These are phyloP conservation scores for Lolium multiflorum DNA, from an alignment of 176 grass and related monocot species.

Conservation along the genomic window DNA sequence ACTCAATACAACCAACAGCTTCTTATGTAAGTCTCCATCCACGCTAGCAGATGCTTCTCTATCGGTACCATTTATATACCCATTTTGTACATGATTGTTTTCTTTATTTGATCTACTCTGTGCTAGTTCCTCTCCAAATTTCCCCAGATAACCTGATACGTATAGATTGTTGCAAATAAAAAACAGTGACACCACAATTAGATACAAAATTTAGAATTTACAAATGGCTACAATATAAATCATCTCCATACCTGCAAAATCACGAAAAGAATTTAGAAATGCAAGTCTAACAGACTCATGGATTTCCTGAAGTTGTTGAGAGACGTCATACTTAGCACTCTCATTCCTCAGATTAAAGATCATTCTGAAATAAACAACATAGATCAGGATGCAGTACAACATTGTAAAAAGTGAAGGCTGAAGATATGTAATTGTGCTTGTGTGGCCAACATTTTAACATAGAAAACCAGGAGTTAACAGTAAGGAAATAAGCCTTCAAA, in stretches of 20 bases:
- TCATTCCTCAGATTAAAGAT: conserved; percentile 87
- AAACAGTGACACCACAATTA: conserved; percentile 31
- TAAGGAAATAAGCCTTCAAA: conserved; percentile 32
- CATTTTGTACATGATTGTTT: conserved; percentile 82
- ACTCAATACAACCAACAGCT: conserved; percentile 93
- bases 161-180: conserved; percentile 41
- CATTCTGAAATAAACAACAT: conserved; percentile 72
- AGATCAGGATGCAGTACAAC: conserved; percentile 29
- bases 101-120: conserved; percentile 84
- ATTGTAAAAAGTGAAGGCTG: conserved; percentile 12
- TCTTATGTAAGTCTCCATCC: conserved; percentile 70
- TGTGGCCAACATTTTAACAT: not conserved
- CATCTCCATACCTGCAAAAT: conserved; percentile 86
- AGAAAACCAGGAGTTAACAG: conserved; percentile 8
- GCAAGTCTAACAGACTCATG: conserved; percentile 96
- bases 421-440: not conserved
- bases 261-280: conserved; percentile 95
- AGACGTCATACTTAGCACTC: conserved; percentile 76
- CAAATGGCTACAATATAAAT: conserved; percentile 27
- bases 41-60: conserved; percentile 50
- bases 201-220: conserved; percentile 15
- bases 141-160: conserved; percentile 84
- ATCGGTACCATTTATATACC: conserved; percentile 70
- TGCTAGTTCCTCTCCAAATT: conserved; percentile 71
- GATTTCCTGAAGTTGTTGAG: conserved; percentile 94